Conservation (phyloP, 495 filamentous ascomycete genomes). For the Annulohypoxylon stygium region DNA sequence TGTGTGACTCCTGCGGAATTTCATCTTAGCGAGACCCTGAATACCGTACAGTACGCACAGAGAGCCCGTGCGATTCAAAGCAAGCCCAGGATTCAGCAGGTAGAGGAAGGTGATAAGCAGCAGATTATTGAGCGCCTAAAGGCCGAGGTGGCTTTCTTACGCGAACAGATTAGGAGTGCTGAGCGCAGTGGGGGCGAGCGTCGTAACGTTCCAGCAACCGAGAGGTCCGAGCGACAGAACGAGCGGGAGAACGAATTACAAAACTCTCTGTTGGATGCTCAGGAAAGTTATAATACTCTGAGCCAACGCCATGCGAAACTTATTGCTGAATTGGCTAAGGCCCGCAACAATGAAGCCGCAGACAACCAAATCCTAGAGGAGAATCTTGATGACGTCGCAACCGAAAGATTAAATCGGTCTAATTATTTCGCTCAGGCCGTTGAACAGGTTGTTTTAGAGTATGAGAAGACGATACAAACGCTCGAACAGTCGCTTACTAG, state of each 20-base stretch:
- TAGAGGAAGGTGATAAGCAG: conserved; percentile 95
- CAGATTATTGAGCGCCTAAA: conserved; percentile 93
- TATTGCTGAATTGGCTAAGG: conserved; percentile 92
- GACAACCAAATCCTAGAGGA: conserved; percentile 67
- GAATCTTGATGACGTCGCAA: conserved; percentile 77
- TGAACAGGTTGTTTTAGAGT: conserved; percentile 95
- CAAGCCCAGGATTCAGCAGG: conserved; percentile 95
- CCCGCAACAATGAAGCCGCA: conserved; percentile 73
- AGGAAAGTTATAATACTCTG: conserved; percentile 94
- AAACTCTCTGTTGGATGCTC: conserved; percentile 90
- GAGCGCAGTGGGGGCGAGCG: conserved; percentile 72
- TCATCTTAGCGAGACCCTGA: conserved; percentile 96
- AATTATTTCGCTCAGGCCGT: conserved; percentile 95
- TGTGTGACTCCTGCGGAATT: conserved; percentile 98
- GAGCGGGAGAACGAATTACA: conserved; percentile 92
- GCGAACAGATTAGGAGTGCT: conserved; percentile 86
- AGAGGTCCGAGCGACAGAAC: conserved; percentile 83
- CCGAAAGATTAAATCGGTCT: conserved; percentile 91
- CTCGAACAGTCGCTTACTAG: conserved; percentile 93
- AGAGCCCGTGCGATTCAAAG: conserved; percentile 96
- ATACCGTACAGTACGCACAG: conserved; percentile 97
- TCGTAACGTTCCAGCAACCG: conserved; percentile 69
- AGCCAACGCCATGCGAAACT: conserved; percentile 93
- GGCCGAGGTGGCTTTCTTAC: conserved; percentile 92
- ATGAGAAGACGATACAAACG: conserved; percentile 97